These are phyloP conservation scores for Macadamia tetraphylla DNA, from an alignment of 164 flowering plant species.

Conservation along the genomic window DNA sequence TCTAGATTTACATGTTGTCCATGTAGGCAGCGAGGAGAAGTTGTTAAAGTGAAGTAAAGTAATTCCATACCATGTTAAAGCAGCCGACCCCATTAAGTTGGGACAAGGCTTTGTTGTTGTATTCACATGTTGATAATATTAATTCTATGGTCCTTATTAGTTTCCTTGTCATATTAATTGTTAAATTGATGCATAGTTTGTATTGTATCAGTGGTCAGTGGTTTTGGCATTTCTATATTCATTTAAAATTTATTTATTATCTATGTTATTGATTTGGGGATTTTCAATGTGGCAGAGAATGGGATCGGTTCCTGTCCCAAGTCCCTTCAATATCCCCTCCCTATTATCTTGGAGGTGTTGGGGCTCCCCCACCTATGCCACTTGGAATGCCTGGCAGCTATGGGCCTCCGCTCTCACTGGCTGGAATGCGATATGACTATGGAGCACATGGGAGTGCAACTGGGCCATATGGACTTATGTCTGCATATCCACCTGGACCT, in stretches of 20 bases:
- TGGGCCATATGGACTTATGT: slow-evolving; percentile 29
- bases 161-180: too few relatives aligned
- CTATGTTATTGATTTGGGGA: too few relatives aligned
- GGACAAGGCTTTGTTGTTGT: too few relatives aligned
- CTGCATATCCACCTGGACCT: slow-evolving; percentile 27
- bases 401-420: slow-evolving; percentile 24
- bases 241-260: too few relatives aligned
- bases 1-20: too few relatives aligned
- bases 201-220: too few relatives aligned
- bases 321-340: slow-evolving; percentile 32
- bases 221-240: too few relatives aligned
- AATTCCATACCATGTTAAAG: too few relatives aligned
- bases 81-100: too few relatives aligned
- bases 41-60: too few relatives aligned
- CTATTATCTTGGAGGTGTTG: slow-evolving; percentile 34
- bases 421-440: slow-evolving; percentile 32
- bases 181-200: not conserved
- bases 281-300: slow-evolving; percentile 16
- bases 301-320: slow-evolving; percentile 24
- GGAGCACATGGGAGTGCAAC: slow-evolving; percentile 24
- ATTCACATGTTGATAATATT: too few relatives aligned
- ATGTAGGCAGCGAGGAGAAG: too few relatives aligned
- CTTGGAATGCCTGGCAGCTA: slow-evolving; percentile 27
- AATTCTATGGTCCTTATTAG: not conserved
- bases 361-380: slow-evolving; percentile 30